A percentile compares a stretch with the other conserved stretches of the same genome.
Evolutionary conservation across 257 asterid species (phyloP).

Genomic region (Paraleonurus japonicus): DNA sequence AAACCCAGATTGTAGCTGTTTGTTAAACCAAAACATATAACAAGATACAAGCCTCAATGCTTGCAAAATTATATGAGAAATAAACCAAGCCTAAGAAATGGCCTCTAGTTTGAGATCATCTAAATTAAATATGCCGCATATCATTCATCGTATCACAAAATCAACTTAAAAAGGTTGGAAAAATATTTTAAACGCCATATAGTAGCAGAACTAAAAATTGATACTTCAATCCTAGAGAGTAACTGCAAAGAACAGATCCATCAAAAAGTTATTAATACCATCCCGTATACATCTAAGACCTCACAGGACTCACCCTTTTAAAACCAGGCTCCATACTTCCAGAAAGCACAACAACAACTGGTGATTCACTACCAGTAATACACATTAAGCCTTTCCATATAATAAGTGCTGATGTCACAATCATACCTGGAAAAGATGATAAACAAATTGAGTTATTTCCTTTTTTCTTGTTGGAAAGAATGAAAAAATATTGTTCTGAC

Average conservation of each 20-base stretch:
- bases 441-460: constrained; percentile 5
- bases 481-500: background rate
- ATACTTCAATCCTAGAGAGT: background rate
- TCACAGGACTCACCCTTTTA: constrained; percentile 68
- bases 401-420: constrained; percentile 93
- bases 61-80: background rate
- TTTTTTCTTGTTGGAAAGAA: background rate
- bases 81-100: background rate
- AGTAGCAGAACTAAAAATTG: constrained; percentile 1
- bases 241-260: constrained; percentile 10
- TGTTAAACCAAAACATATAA: background rate
- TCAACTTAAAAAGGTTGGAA: background rate
- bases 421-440: constrained; percentile 65
- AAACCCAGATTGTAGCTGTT: constrained; percentile 15
- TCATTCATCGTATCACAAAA: background rate
- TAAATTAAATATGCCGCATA: background rate
- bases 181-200: background rate
- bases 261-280: constrained; percentile 13
- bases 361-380: constrained; percentile 94
- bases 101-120: constrained; percentile 3
- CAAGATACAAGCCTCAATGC: background rate
- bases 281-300: background rate
- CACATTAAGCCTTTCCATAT: constrained; percentile 99
- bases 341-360: constrained; percentile 98
- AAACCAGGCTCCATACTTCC: constrained; percentile 99